Base-by-base conservation (phyloP, 179 eudicot species). In the Camellia oleifera region DNA sequence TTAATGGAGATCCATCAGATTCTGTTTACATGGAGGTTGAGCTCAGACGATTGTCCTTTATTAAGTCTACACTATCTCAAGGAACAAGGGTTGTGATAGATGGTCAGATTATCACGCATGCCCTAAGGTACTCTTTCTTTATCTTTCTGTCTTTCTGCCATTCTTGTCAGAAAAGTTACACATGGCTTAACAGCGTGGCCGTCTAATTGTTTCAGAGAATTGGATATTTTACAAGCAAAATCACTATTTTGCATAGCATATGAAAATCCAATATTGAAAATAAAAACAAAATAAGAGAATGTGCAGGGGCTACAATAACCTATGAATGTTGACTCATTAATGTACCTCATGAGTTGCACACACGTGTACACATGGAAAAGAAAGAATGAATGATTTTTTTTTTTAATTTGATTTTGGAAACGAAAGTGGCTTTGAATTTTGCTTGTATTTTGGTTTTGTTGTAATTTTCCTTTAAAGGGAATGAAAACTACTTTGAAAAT, bases 1-100 rank as follows among this genome's bases (percentile, higher is more conserved):
- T 94, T 73, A 88, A 87, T 85, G 98, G 94, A 7, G 98, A 94
- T 80, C 92, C 92, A 18, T 85, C 98, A 8, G 98, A 94, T 75
- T 88, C 92, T 40, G 83, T 93, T 62, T 94, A 94, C 88, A 71
- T 94, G 82, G 98, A 93, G 87, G 97, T 94, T 4, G 98, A 94
- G 83, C 88, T 88, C 10, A 87, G 98, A 79, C 83, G 98, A 57
- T 78, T 94, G 82, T 85, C 93, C 18, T 94, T 89, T 78, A 91
- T 94, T 80, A 89, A 88, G 84, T 84, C 78, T 77, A 82, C 88
- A 79, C 82, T 89, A 63, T 87, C 89, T 76, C 85, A 83, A 26
- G 89, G 90, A 18, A 85, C 72, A 71, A 85, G 79, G 62, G 76
- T 86, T 20, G 83, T 79, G 44, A 73, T 85, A 78, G 92, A 91